These are phyloP conservation scores for Leccinum rimulosum DNA, from an alignment of 768 basidiomycete species.

Conservation along the genomic window DNA sequence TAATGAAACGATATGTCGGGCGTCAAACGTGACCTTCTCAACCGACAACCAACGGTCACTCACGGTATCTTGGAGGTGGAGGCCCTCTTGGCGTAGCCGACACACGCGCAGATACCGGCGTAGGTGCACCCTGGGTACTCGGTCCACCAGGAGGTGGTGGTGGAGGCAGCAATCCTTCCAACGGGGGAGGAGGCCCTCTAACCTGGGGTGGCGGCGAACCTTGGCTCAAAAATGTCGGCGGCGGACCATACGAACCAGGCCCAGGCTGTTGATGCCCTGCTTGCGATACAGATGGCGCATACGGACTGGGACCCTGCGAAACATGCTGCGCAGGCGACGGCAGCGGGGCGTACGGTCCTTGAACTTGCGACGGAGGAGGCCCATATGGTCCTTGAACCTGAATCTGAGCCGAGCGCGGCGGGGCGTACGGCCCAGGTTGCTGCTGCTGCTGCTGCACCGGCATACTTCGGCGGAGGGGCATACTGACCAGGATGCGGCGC, in stretches of 20 bases:
- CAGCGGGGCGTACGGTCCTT: slow-evolving; percentile 14
- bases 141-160: slow-evolving; percentile 32
- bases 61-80: slow-evolving; percentile 58
- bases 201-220: slow-evolving; percentile 32
- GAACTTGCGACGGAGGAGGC: slow-evolving; percentile 27
- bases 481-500: slow-evolving; percentile 31
- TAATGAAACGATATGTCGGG: slow-evolving; percentile 27
- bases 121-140: slow-evolving; percentile 20
- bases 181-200: slow-evolving; percentile 28
- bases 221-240: slow-evolving; percentile 22
- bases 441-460: slow-evolving; percentile 19
- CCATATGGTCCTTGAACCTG: slow-evolving; percentile 15
- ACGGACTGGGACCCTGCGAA: slow-evolving; percentile 6
- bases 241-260: slow-evolving; percentile 29
- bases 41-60: slow-evolving; percentile 26
- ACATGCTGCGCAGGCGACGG: slow-evolving; percentile 10
- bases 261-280: slow-evolving; percentile 5
- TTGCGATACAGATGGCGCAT: slow-evolving; percentile 20
- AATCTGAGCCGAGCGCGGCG: slow-evolving; percentile 18
- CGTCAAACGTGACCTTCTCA: background rate
- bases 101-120: slow-evolving; percentile 29
- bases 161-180: slow-evolving; percentile 20
- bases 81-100: slow-evolving; percentile 37
- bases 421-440: slow-evolving; percentile 26
- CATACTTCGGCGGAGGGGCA: slow-evolving; percentile 16